Percentiles rank a stretch among this genome's conserved stretches.
Conservation (phyloP, 2,329 filamentous ascomycete species). For the Erysiphe pulchra region DNA sequence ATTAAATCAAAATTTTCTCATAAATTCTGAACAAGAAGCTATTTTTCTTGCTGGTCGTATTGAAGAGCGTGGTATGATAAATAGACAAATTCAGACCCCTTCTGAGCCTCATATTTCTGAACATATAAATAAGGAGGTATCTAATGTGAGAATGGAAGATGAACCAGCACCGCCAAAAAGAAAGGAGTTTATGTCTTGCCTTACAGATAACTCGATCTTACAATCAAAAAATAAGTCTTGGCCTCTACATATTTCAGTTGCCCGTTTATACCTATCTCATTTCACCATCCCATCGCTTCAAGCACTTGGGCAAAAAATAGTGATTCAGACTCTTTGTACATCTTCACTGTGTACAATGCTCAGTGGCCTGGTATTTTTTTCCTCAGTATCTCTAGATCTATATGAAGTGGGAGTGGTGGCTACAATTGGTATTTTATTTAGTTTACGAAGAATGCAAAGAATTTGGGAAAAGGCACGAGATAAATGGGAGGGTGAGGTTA, state of each 20-base stretch:
- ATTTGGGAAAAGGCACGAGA: slow-evolving; percentile 33
- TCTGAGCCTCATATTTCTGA: slow-evolving; percentile 1
- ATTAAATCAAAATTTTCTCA: slow-evolving; percentile 50
- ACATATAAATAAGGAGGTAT: slow-evolving; percentile 7
- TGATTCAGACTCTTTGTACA: slow-evolving; percentile 46
- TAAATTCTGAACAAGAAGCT: slow-evolving; percentile 52
- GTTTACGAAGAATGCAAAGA: slow-evolving; percentile 30
- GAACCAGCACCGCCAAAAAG: slow-evolving; percentile 4
- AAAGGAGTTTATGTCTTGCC: slow-evolving; percentile 5
- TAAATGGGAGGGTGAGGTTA: slow-evolving; percentile 41
- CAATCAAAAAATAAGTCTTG: slow-evolving; percentile 19
- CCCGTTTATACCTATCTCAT: slow-evolving; percentile 38
- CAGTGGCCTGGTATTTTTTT: slow-evolving; percentile 29
- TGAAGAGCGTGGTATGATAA: slow-evolving; percentile 29
- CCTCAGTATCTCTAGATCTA: slow-evolving; percentile 23
- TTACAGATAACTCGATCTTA: slow-evolving; percentile 3
- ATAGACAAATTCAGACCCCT: slow-evolving; percentile 1
- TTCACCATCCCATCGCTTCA: slow-evolving; percentile 46
- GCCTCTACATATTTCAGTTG: slow-evolving; percentile 49
- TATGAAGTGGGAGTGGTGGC: slow-evolving; percentile 38
- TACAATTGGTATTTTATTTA: slow-evolving; percentile 33
- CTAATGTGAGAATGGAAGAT: slow-evolving; percentile 2
- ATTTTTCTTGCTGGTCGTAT: slow-evolving; percentile 63
- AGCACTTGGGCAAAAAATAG: slow-evolving; percentile 44
- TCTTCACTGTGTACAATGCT: slow-evolving; percentile 33